These are phyloP conservation scores for Immersiella caudata DNA, from an alignment of 495 filamentous ascomycete genomes.

Conservation along the genomic window DNA sequence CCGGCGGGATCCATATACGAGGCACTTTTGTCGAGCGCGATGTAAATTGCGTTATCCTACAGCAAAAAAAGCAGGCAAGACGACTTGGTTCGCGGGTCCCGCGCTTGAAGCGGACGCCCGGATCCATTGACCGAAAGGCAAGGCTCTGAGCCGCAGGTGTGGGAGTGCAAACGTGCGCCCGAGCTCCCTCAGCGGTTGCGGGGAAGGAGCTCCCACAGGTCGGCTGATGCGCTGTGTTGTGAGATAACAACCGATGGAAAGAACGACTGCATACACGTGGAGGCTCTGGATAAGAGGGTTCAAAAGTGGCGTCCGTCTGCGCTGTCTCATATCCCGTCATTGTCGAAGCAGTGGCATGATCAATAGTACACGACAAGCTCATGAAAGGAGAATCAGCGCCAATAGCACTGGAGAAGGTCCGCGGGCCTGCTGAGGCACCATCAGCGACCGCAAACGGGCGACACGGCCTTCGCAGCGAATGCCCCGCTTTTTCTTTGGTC, in stretches of 20 bases:
- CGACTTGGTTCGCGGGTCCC: not conserved
- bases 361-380: not conserved
- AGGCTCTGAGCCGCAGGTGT: slow-evolving; percentile 1
- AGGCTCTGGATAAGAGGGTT: not conserved
- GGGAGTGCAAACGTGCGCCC: not conserved
- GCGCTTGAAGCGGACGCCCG: not conserved
- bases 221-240: not conserved
- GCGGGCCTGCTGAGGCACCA: not conserved
- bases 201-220: not conserved
- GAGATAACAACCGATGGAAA: not conserved
- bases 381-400: not conserved
- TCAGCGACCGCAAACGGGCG: not conserved
- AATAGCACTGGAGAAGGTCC: not conserved
- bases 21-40: not conserved
- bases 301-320: not conserved
- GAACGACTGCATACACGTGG: not conserved
- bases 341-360: not conserved
- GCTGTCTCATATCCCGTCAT: not conserved
- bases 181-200: not conserved
- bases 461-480: not conserved
- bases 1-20: not conserved
- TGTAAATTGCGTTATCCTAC: not conserved
- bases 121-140: not conserved
- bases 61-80: not conserved
- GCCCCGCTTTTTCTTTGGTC: not conserved